Evolutionary conservation across 176 grass and related monocot species (phyloP).

Genomic region (Oryza longistaminata): DNA sequence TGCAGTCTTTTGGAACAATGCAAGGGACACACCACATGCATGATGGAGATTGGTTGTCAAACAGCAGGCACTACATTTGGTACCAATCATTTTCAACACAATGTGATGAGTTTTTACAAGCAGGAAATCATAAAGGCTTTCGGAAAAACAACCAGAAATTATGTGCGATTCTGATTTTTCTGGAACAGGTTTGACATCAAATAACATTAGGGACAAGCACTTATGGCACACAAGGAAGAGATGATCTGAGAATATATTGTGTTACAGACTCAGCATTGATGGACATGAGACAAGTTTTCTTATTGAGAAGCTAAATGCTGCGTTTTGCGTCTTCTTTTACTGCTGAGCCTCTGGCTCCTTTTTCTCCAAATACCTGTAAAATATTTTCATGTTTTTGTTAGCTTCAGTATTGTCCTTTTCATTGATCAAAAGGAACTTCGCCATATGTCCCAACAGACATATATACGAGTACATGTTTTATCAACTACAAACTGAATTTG

Average conservation of each 20-base stretch:
- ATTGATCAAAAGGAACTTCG: background rate
- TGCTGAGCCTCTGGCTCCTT: conserved; percentile 57
- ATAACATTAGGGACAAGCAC: background rate
- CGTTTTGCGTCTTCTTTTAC: conserved; percentile 19
- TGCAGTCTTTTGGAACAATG: conserved; percentile 21
- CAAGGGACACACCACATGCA: background rate
- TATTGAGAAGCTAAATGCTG: conserved; percentile 20
- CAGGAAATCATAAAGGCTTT: background rate
- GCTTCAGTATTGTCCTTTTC: background rate
- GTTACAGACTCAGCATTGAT: background rate
- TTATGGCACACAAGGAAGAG: background rate
- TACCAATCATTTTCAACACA: background rate
- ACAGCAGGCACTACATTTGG: background rate
- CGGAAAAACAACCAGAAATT: background rate
- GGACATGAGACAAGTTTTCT: conserved; percentile 9
- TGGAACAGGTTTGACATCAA: background rate
- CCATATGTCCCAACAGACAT: conserved; percentile 2
- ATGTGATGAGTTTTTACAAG: conserved; percentile 22
- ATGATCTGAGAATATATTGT: background rate
- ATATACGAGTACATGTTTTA: background rate
- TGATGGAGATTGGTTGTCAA: background rate
- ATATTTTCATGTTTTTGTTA: background rate
- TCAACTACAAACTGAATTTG: background rate
- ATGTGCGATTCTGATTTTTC: conserved; percentile 5
- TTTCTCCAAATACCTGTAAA: conserved; percentile 62